A percentile compares a stretch with the other conserved stretches of the same genome.
Evolutionary conservation across 2,329 filamentous ascomycete genomes (phyloP).

Genomic region (Trichoderma simmonsii): DNA sequence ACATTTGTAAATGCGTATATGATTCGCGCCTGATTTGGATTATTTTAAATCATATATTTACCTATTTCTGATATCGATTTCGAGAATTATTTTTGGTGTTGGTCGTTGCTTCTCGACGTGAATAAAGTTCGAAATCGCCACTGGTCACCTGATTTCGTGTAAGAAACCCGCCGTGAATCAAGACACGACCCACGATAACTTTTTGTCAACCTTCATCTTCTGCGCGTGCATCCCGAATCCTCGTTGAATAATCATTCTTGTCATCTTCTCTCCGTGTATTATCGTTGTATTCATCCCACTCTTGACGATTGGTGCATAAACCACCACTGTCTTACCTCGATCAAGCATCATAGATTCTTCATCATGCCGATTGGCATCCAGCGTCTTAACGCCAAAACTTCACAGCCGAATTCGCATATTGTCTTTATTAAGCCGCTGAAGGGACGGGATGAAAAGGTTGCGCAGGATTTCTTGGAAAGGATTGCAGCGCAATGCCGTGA

Average conservation of each 20-base stretch:
- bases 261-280: background rate
- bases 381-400: slow-evolving; percentile 70
- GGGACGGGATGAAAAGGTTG: slow-evolving; percentile 58
- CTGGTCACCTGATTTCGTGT: slow-evolving; percentile 25
- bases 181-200: background rate
- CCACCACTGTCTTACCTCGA: background rate
- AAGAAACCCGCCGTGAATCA: background rate
- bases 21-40: background rate
- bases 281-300: background rate
- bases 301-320: background rate
- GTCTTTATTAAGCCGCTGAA: slow-evolving; percentile 81
- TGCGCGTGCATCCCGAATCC: background rate
- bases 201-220: background rate
- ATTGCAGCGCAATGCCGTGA: slow-evolving; percentile 80
- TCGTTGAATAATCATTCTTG: background rate
- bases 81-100: background rate
- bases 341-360: background rate
- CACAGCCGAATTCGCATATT: slow-evolving; percentile 73
- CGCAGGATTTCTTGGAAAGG: slow-evolving; percentile 69
- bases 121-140: background rate
- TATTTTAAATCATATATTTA: background rate
- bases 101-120: background rate
- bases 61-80: background rate
- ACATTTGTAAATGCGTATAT: background rate
- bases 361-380: slow-evolving; percentile 75